Evolutionary conservation across 371 early-diverging fungal genomes (phyloP).

Genomic region (Mortierella sp.): DNA sequence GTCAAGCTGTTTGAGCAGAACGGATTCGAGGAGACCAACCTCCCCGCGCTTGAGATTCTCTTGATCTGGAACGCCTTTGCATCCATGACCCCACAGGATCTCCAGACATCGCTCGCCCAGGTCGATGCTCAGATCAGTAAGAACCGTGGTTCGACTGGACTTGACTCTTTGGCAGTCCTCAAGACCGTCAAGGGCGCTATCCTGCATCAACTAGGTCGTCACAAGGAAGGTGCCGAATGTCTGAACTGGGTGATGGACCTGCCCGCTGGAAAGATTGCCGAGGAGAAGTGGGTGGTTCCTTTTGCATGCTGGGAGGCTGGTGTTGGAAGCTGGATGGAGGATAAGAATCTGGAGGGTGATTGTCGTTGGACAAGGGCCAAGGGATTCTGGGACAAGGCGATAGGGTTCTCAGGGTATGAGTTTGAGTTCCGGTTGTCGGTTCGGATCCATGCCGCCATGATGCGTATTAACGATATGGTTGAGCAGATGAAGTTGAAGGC

Average conservation of each 20-base stretch:
- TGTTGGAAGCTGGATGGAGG: slow-evolving; percentile 65
- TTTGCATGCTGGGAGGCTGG: slow-evolving; percentile 78
- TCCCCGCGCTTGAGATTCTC: slow-evolving; percentile 69
- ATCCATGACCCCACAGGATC: slow-evolving; percentile 62
- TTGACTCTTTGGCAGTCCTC: slow-evolving; percentile 51
- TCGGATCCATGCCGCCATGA: slow-evolving; percentile 54
- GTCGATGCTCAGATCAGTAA: slow-evolving; percentile 61
- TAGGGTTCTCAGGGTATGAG: slow-evolving; percentile 63
- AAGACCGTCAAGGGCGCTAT: slow-evolving; percentile 56
- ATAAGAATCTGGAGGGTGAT: slow-evolving; percentile 30
- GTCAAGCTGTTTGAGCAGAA: slow-evolving; percentile 67
- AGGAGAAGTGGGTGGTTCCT: slow-evolving; percentile 71
- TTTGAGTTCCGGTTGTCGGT: slow-evolving; percentile 67
- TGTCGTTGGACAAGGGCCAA: slow-evolving; percentile 62
- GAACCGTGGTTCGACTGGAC: slow-evolving; percentile 20
- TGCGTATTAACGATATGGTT: slow-evolving; percentile 36
- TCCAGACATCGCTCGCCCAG: slow-evolving; percentile 59
- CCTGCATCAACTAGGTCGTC: slow-evolving; percentile 50
- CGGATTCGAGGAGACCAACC: slow-evolving; percentile 68
- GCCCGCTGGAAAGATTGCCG: slow-evolving; percentile 59
- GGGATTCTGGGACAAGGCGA: slow-evolving; percentile 68
- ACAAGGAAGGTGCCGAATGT: slow-evolving; percentile 52
- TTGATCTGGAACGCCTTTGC: slow-evolving; percentile 71
- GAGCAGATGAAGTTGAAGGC: slow-evolving; percentile 30
- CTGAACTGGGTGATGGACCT: slow-evolving; percentile 74